Evolutionary conservation across 768 basidiomycete species (phyloP).

Genomic region (Trametes maxima): DNA sequence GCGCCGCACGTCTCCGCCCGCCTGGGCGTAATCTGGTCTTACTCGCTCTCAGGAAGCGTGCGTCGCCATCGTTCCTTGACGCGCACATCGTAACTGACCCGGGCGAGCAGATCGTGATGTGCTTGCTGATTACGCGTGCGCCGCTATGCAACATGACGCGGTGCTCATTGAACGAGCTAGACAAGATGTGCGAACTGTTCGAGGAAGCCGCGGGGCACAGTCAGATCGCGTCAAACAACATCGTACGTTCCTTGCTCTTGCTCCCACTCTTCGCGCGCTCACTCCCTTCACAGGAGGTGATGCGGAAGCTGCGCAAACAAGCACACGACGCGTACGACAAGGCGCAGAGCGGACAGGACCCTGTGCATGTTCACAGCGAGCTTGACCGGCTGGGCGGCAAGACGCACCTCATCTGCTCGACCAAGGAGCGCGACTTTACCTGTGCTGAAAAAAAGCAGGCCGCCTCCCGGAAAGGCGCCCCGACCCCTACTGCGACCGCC

Average conservation of each 20-base stretch:
- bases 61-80: slow-evolving; percentile 26
- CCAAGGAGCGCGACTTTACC: neutral
- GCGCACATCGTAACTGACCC: neutral
- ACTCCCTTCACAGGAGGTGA: slow-evolving; percentile 28
- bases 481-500: too few species aligned
- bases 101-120: slow-evolving; percentile 44
- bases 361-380: slow-evolving; percentile 25
- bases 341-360: slow-evolving; percentile 12
- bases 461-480: neutral
- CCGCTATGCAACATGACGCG: slow-evolving; percentile 40
- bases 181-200: slow-evolving; percentile 35
- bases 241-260: slow-evolving; percentile 18
- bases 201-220: slow-evolving; percentile 31
- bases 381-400: slow-evolving; percentile 39
- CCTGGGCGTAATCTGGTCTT: slow-evolving; percentile 63
- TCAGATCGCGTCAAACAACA: slow-evolving; percentile 31
- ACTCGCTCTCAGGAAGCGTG: slow-evolving; percentile 65
- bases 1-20: slow-evolving; percentile 48
- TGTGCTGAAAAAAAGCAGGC: neutral
- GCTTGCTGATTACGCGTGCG: slow-evolving; percentile 39
- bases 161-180: slow-evolving; percentile 40
- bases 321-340: slow-evolving; percentile 34
- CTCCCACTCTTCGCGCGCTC: neutral
- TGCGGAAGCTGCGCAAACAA: slow-evolving; percentile 34
- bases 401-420: slow-evolving; percentile 30